Conservation (phyloP, 192 early-diverging fungal species). For the Coemansia aciculifera region DNA sequence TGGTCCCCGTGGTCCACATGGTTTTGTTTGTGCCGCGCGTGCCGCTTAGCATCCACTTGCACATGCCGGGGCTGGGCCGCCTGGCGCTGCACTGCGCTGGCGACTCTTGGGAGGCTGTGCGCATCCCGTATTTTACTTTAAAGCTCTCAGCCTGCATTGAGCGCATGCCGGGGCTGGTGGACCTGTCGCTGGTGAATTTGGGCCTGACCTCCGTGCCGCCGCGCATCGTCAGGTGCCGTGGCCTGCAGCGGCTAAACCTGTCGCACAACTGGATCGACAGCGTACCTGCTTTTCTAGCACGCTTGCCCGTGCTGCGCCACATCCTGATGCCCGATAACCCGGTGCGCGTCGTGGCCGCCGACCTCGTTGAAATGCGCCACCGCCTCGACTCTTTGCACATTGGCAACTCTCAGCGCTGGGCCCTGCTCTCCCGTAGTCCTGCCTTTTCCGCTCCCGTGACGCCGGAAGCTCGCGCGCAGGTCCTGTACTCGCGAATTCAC, state of each 20-base stretch:
- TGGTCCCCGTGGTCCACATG: not conserved
- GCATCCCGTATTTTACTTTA: conserved; percentile 40
- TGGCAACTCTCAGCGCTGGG: conserved; percentile 29
- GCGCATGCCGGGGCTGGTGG: conserved; percentile 28
- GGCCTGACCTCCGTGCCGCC: conserved; percentile 37
- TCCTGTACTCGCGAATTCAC: conserved; percentile 30
- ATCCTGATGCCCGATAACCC: conserved; percentile 42
- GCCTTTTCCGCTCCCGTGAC: not conserved
- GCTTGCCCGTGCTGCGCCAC: conserved; percentile 34
- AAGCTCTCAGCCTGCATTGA: conserved; percentile 26
- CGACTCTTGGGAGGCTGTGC: conserved; percentile 35
- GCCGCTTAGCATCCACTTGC: conserved; percentile 37
- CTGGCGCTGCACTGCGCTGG: conserved; percentile 37
- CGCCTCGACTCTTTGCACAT: conserved; percentile 40
- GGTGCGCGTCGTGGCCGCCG: conserved; percentile 39
- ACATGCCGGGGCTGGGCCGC: conserved; percentile 27
- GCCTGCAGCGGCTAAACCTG: conserved; percentile 46
- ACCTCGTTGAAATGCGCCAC: conserved; percentile 51
- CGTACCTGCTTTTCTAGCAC: conserved; percentile 42
- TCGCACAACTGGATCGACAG: conserved; percentile 54
- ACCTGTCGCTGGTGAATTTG: conserved; percentile 44
- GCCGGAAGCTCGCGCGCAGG: conserved; percentile 17
- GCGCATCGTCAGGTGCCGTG: conserved; percentile 19
- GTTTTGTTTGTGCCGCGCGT: conserved; percentile 21
- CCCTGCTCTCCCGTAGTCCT: conserved; percentile 28